Conservation (phyloP, 352 stramenopile species). For the Phytopythium oedochilum region DNA sequence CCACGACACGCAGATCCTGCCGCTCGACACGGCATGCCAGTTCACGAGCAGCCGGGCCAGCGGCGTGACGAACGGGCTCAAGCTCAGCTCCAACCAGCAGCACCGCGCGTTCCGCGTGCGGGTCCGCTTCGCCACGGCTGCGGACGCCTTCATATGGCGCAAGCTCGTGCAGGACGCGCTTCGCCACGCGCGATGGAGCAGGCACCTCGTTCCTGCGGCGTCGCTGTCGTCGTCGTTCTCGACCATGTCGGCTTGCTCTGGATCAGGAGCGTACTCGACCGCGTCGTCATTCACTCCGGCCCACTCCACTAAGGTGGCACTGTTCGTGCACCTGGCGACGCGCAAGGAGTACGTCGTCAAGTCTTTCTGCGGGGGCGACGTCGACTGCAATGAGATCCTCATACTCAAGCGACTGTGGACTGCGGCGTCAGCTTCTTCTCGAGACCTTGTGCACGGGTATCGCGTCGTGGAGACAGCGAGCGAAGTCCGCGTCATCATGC, state of each 20-base stretch:
- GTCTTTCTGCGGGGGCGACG: slow-evolving; percentile 13
- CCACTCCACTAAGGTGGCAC: not conserved
- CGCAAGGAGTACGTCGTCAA: slow-evolving; percentile 45
- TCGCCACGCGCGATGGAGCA: slow-evolving; percentile 29
- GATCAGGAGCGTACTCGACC: not conserved
- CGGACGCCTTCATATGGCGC: slow-evolving; percentile 48
- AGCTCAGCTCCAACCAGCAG: slow-evolving; percentile 16
- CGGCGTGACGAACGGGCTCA: slow-evolving; percentile 16
- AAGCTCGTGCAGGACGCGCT: slow-evolving; percentile 32
- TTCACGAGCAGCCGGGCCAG: slow-evolving; percentile 6
- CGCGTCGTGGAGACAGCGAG: slow-evolving; percentile 41
- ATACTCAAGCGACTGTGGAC: slow-evolving; percentile 32
- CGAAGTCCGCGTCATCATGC: slow-evolving; percentile 54
- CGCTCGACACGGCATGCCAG: slow-evolving; percentile 23
- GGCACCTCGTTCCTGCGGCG: slow-evolving; percentile 15
- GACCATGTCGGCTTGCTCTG: not conserved
- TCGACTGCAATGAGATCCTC: slow-evolving; percentile 29
- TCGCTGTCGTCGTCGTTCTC: slow-evolving; percentile 1
- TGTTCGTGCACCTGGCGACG: slow-evolving; percentile 5
- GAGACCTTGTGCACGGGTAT: slow-evolving; percentile 31
- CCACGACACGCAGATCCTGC: slow-evolving; percentile 20
- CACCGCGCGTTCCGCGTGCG: slow-evolving; percentile 20
- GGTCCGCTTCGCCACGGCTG: slow-evolving; percentile 43
- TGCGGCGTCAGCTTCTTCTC: slow-evolving; percentile 6
- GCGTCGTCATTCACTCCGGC: not conserved